Base-by-base conservation (phyloP, 305 asterid genomes). In the Plantago rigida region DNA sequence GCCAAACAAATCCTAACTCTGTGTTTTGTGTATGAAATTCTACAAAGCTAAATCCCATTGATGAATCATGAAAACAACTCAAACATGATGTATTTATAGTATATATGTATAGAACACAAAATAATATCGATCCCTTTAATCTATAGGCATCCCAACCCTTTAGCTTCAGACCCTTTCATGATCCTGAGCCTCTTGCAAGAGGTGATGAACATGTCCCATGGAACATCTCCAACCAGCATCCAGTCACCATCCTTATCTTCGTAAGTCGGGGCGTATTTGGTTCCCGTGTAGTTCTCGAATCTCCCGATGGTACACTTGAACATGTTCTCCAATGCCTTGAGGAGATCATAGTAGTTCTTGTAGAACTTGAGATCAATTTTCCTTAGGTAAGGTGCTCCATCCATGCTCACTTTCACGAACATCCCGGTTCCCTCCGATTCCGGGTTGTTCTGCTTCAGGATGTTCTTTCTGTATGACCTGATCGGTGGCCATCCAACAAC, bases 171-270 rank as follows among this genome's bases (percentile, higher is more conserved):
- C 0, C 79, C 84, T 69, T 77, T 90, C 77, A 85, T 90, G 70
- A 90, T 74, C 73, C 97, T 71, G 57, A 90, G 67, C 71, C 97
- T 82, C 46, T 71, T 83, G 84, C 97, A 90, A 61, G 95, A 82
- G 22, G 68, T 71, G 41, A 80, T 22, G 42, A 87, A 90, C 97
- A 90, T 90, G 1, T 85, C 85, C 95, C 96, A 90, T 34, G 97
- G 97, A 24, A 89, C 97, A 73, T 89, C 97, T 50, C 97, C 97
- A 6, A 82, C 94, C 0, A 89, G 62, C 97, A 90, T 90, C 97
- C 97, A 90, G n/a, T 90, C 97, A 1, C 97, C 96, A 49, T 89
- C 97, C 19, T 84, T 89, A 69, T 89, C 97, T 73, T 89, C 93
- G 45, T 89, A 89, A 0, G 96, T 90, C 5, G 94, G 96, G 8